Evolutionary conservation across 306 rosid genomes (phyloP).

Genomic region (Fragaria nilgerrensis): DNA sequence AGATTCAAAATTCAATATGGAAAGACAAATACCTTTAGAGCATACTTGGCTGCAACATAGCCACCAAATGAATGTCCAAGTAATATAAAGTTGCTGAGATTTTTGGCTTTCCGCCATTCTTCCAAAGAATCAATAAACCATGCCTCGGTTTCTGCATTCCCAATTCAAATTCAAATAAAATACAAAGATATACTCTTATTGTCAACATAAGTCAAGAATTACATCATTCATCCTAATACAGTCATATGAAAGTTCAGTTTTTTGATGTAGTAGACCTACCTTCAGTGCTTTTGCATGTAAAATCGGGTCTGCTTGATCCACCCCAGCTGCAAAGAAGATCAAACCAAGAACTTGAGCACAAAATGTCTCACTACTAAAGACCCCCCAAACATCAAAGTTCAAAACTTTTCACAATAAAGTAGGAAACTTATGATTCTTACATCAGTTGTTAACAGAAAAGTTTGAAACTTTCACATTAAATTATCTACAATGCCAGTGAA

Average conservation of each 20-base stretch:
- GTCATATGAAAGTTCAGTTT: background rate
- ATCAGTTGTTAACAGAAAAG: background rate
- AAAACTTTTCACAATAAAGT: background rate
- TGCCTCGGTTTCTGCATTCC: constrained; percentile 77
- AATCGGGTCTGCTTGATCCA: constrained; percentile 99
- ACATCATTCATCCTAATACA: background rate
- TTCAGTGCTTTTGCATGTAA: constrained; percentile 93
- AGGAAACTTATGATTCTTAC: background rate
- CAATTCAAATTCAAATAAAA: constrained; percentile 21
- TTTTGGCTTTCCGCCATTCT: constrained; percentile 98
- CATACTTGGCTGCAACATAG: constrained; percentile 89
- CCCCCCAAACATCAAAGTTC: too few relatives aligned
- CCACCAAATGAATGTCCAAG: constrained; percentile 99
- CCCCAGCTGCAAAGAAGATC: constrained; percentile 78
- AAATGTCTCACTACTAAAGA: background rate
- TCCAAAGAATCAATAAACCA: constrained; percentile 97
- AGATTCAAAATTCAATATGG: constrained; percentile 18
- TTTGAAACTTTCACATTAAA: background rate
- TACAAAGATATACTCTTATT: background rate
- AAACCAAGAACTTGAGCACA: constrained; percentile 10
- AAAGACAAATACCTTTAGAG: constrained; percentile 68
- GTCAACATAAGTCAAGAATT: background rate
- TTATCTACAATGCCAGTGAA: background rate
- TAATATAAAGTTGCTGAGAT: constrained; percentile 72
- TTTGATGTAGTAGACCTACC: constrained; percentile 28